Conservation (phyloP, 345 rosid genomes). For the Microthlaspi erraticum region DNA sequence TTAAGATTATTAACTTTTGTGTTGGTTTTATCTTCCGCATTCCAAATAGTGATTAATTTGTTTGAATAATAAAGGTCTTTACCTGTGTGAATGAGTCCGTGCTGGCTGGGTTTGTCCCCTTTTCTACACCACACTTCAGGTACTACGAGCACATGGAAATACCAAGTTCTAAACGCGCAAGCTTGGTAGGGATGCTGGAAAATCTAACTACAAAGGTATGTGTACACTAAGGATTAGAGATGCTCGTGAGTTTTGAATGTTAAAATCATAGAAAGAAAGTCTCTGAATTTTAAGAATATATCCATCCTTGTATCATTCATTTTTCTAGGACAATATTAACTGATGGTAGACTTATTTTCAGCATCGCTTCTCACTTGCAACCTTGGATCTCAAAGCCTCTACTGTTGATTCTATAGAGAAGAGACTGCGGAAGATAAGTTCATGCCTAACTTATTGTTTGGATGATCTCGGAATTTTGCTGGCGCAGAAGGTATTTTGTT, state of each 20-base stretch:
- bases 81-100: conserved; percentile 68
- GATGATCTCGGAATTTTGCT: conserved; percentile 76
- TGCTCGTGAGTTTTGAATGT: no score
- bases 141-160: conserved; percentile 47
- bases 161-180: conserved; percentile 36
- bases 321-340: conserved; percentile 9
- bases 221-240: background rate
- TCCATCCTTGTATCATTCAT: no score
- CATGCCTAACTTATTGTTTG: conserved; percentile 61
- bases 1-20: conserved; percentile 5
- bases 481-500: conserved; percentile 71
- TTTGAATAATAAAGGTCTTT: conserved; percentile 61
- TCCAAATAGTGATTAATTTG: conserved; percentile 1
- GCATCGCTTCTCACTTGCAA: conserved; percentile 54
- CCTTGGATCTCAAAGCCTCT: conserved; percentile 49
- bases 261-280: background rate
- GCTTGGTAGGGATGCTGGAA: conserved; percentile 43
- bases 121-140: conserved; percentile 65
- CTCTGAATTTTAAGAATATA: background rate
- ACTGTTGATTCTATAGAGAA: conserved; percentile 46
- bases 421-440: conserved; percentile 52
- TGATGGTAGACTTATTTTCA: conserved; percentile 38
- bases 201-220: conserved; percentile 58
- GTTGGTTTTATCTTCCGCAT: background rate
- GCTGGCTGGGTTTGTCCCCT: conserved; percentile 62